A percentile compares a stretch with the other conserved stretches of the same genome.
These are phyloP conservation scores for Croton setiger DNA, from an alignment of 441 rosid genomes.

Conservation along the genomic window DNA sequence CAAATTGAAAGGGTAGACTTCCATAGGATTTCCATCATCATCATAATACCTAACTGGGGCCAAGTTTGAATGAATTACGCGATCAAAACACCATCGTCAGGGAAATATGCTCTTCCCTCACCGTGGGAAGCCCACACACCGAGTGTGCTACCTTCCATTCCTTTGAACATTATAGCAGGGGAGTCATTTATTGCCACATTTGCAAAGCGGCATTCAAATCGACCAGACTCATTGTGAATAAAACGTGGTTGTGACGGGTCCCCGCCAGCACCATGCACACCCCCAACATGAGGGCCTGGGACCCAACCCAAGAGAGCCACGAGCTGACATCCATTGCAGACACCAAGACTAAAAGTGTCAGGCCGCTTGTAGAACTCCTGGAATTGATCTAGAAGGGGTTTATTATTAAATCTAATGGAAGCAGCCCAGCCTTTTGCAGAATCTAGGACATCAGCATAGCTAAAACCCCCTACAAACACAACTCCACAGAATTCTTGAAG, in stretches of 20 bases:
- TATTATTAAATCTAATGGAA: conserved; percentile 77
- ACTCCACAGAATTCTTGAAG: conserved; percentile 74
- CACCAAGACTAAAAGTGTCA: conserved; percentile 90
- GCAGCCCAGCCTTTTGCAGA: conserved; percentile 99
- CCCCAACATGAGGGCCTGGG: conserved; percentile 95
- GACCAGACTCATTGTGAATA: conserved; percentile 91
- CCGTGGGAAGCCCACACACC: conserved; percentile 99
- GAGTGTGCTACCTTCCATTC: conserved; percentile 90
- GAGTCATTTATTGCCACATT: conserved; percentile 76
- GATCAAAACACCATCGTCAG: conserved; percentile 86
- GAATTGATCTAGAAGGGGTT: conserved; percentile 70
- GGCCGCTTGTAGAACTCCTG: conserved; percentile 88
- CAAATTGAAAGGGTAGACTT: conserved; percentile 80
- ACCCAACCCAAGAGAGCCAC: conserved; percentile 97
- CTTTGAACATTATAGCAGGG: conserved; percentile 89
- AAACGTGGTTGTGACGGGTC: conserved; percentile 90
- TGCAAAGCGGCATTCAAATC: conserved; percentile 91
- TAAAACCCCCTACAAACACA: conserved; percentile 93
- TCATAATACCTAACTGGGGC: conserved; percentile 90
- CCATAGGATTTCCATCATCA: conserved; percentile 80
- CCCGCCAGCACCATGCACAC: conserved; percentile 71
- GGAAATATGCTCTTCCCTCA: conserved; percentile 94
- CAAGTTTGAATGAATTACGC: conserved; percentile 60
- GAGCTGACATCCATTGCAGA: conserved; percentile 96
- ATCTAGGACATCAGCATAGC: conserved; percentile 94